Evolutionary conservation across 257 asterid species (phyloP), one percentile per base, ranked within the genome.

Genomic region (Thymus quinquecostatus): DNA sequence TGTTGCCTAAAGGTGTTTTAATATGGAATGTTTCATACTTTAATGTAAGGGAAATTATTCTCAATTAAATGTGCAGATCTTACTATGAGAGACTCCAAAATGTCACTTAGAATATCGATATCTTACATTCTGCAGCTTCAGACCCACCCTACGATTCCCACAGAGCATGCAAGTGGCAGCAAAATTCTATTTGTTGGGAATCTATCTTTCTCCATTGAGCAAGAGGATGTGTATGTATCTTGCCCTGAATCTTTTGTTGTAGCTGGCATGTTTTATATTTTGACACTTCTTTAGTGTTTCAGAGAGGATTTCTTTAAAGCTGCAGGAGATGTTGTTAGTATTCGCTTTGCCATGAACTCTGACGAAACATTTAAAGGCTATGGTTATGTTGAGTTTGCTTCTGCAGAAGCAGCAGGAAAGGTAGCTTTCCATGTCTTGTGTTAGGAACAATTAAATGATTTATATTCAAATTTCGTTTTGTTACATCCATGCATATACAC

Each of bases 331-430:
- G 63, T 94, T 70, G 79, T 80, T 69, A 88, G 84, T 27, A 82
- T 91, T 30, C 96, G 97, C 13, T 84, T 94, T 72, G 83, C 85
- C 36, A 81, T 79, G 67, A 71, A 55, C 40, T 77, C 69, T 3
- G 97, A 86, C 21, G 89, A 88, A 43, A 40, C 84, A 3, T 88
- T 88, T 65, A 89, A 75, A 80, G 99, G 99, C 69, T 91, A 58
- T 88, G 99, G 97, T n/a, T 92, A 89, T 78, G 90, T 89, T 63
- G 95, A 94, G 73, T 94, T 94, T 85, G 87, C 91, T 56, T 73
- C 93, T 48, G 64, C 80, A 44, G 97, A 85, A 68, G 89, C 81
- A 55, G 97, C 97, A 21, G 77, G 74, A 43, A 91, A 89, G 96
- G 97, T 94, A 77, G 0, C 8, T 29, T 60, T 74, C 3, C 8